A percentile compares a stretch with the other conserved stretches of the same genome.
These are phyloP conservation scores for Deinandra increscens DNA, from an alignment of 129 eudicot genomes.

Conservation along the genomic window DNA sequence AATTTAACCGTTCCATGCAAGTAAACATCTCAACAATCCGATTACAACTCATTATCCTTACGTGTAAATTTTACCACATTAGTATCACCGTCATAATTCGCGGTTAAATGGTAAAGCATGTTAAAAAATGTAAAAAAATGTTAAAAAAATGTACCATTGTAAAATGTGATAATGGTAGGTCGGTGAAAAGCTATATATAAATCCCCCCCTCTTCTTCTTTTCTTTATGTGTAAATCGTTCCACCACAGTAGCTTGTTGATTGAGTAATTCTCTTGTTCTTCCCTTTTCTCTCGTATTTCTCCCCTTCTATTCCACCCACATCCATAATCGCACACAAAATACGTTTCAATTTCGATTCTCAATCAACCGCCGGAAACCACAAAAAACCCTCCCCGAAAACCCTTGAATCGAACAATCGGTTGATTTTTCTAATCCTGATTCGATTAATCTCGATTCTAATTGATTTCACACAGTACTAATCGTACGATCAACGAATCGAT, in stretches of 20 bases:
- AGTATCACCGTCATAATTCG: too few species aligned
- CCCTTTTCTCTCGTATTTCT: neutral
- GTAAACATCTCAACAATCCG: too few species aligned
- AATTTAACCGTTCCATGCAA: too few species aligned
- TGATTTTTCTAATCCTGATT: slow-evolving; percentile 13
- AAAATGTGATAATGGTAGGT: neutral
- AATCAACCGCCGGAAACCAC: neutral
- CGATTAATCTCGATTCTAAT: slow-evolving; percentile 6
- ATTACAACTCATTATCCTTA: too few species aligned
- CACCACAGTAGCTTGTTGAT: neutral
- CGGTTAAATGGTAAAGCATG: too few species aligned
- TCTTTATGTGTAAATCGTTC: neutral
- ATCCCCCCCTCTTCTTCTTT: neutral
- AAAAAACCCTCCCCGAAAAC: slow-evolving; percentile 23
- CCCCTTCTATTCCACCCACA: neutral
- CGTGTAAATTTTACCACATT: too few species aligned
- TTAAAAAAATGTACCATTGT: too few species aligned
- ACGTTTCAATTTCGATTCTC: neutral
- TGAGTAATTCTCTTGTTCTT: neutral
- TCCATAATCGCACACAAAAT: neutral
- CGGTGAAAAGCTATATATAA: neutral
- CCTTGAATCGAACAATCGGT: slow-evolving; percentile 12
- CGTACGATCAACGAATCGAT: slow-evolving; percentile 39
- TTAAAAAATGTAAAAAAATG: too few species aligned
- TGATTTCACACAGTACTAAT: slow-evolving; percentile 3